Base-by-base conservation (phyloP, 495 filamentous ascomycete species). In the Hypomontagnella submonticulosa region DNA sequence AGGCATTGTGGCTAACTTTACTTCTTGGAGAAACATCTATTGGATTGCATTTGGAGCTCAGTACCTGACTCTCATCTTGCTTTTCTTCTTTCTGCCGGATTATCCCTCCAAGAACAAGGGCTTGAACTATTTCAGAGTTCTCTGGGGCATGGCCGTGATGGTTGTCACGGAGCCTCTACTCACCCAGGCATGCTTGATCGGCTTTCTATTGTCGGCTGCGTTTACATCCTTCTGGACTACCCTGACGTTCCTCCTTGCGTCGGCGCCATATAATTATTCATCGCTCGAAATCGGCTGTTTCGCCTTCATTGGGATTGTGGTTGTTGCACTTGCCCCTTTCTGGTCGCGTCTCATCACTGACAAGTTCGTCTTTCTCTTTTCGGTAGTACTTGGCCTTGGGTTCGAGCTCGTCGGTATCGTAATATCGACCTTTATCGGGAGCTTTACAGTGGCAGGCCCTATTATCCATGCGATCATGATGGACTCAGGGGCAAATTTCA, bases 221-320 rank as follows among this genome's bases (percentile, higher is more conserved):
- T 73, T 71, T 20, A 71, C 73, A 19, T 71, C 69, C 3, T 73
- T 77, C 61, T 75, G 90, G 90, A 93, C 90, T 2, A 92, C 89
- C 1, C 78, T 92, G 12, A 93, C 90, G 0, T 92, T 92, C 72
- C 84, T 92, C 2, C 82, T 92, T 13, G 83, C 89, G 1, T 83
- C 81, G 0, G 73, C 79, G 13, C 90, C 92, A 0, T 96, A 92
- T 73, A 69, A 81, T 43, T 95, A 89, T 70, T 75, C 80, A 10
- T 84, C 88, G 1, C 63, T 90, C 1, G 79, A 79, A 1, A 91
- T 95, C 40, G 92, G 92, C 1, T 78, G 95, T 40, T 95, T 95
- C 70, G 88, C 89, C 0, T 77, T 96, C 16, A 88, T 93, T 30
- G 92, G 92, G 3, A 84, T 94, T 3, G 82, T 83, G 0, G 84